Evolutionary conservation across 495 filamentous ascomycete species (phyloP), one percentile per base, ranked within the genome.

Genomic region (Penicillium canariense): DNA sequence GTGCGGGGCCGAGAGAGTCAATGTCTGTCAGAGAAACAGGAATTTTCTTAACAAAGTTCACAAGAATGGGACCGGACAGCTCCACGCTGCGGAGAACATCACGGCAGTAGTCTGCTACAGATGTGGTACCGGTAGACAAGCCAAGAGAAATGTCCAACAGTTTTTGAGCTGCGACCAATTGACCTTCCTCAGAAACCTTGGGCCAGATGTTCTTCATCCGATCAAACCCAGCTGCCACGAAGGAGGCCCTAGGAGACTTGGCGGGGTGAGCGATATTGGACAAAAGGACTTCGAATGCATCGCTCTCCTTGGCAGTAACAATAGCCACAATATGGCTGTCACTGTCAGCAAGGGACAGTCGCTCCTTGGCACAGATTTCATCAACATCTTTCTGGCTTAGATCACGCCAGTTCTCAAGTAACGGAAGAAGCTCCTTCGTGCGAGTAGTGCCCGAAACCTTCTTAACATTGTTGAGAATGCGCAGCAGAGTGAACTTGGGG

Each of bases 141-240:
- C 65, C 68, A 45, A 83, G 59, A 4, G 74, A 72, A 48, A 83
- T 69, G 4, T 82, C 76, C 12, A 89, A 71, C 50, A 97, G 72
- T 22, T 72, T 77, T 45, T 83, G 77, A 7, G 87, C 84, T 26
- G 84, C 77, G 3, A 66, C 61, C 12, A 80, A 61, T 63, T 86
- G 84, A 5, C 74, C 69, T 20, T 90, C 84, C 10, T 80, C 73
- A 44, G 87, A 84, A 61, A 95, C 75, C 2, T 78, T 82, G 14
- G 78, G 43, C 91, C 91, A 97, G 23, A 91, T 76, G 23, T 75
- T 72, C 17, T 77, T 78, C 40, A 96, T 73, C 12, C 84, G 85
- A 15, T 73, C 68, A 64, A 91, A 89, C 44, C 84, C 76, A 36
- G 82, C 79, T 14, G 74, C 74, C 17, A 84, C 74, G 31, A 92